Percentiles rank a stretch among this genome's conserved stretches.
phyloP scores from a whole-genome alignment of 257 asterid species.

The Primulina huaijiensis region DNA sequence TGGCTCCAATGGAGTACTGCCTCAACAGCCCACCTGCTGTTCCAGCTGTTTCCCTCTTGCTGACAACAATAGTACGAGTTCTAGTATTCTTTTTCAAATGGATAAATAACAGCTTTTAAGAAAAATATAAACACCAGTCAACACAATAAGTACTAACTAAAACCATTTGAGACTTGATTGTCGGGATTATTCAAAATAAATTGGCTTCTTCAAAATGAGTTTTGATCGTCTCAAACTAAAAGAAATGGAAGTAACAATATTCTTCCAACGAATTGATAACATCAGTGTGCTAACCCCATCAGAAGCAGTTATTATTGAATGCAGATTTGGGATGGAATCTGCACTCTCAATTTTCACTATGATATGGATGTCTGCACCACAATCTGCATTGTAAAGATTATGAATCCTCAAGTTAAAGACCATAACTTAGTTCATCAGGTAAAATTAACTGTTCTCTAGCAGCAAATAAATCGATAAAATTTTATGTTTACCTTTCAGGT shows the following conservation, averaged over 20 bases:
- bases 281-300: constrained; percentile 70
- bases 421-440: neutral
- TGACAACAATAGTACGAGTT: neutral
- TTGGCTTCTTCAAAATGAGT: constrained; percentile 2
- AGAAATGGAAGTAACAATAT: neutral
- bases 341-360: constrained; percentile 97
- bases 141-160: too few species aligned
- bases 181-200: neutral
- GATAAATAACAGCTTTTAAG: too few species aligned
- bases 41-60: constrained; percentile 15
- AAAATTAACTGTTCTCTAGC: neutral
- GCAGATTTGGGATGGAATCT: constrained; percentile 86
- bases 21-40: constrained; percentile 3
- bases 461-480: neutral
- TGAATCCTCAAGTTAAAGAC: neutral
- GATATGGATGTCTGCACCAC: constrained; percentile 85
- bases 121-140: too few species aligned
- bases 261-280: constrained; percentile 9
- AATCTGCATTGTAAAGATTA: constrained; percentile 1
- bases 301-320: constrained; percentile 87
- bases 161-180: neutral
- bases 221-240: neutral
- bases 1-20: neutral
- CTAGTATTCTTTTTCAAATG: neutral
- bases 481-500: constrained; percentile 43